These are phyloP conservation scores for Nasturtium officinale DNA, from an alignment of 345 rosid genomes.

Conservation along the genomic window DNA sequence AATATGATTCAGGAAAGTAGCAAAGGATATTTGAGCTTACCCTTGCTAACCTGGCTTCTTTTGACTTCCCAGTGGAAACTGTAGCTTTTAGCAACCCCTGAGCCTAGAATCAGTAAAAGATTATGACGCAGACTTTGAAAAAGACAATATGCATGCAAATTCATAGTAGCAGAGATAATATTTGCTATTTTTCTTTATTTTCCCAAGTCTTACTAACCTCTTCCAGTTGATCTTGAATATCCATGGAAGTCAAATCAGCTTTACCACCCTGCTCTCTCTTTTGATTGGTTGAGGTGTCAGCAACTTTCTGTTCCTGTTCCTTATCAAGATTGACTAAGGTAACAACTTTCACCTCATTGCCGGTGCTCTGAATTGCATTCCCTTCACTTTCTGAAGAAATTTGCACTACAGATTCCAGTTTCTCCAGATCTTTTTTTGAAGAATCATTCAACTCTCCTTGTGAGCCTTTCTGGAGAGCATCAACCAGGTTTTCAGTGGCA, in stretches of 20 bases:
- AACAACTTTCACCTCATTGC: slow-evolving; percentile 49
- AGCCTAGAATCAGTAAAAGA: slow-evolving; percentile 65
- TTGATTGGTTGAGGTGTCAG: slow-evolving; percentile 44
- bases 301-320: slow-evolving; percentile 44
- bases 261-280: slow-evolving; percentile 50
- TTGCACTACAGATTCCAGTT: slow-evolving; percentile 44
- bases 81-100: slow-evolving; percentile 89
- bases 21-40: slow-evolving; percentile 51
- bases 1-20: slow-evolving; percentile 13
- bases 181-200: slow-evolving; percentile 21
- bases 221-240: slow-evolving; percentile 83
- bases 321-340: slow-evolving; percentile 50
- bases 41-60: slow-evolving; percentile 98
- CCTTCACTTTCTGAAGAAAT: slow-evolving; percentile 48
- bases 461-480: slow-evolving; percentile 39
- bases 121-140: slow-evolving; percentile 30
- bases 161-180: slow-evolving; percentile 9
- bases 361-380: slow-evolving; percentile 44
- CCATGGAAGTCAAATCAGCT: slow-evolving; percentile 49
- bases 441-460: slow-evolving; percentile 48
- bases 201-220: slow-evolving; percentile 59
- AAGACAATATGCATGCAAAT: background rate
- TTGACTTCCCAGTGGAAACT: slow-evolving; percentile 85
- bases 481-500: slow-evolving; percentile 46
- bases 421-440: slow-evolving; percentile 51